Evolutionary conservation across 192 early-diverging fungal genomes (phyloP).

Genomic region (Tieghemiomyces parasiticus): DNA sequence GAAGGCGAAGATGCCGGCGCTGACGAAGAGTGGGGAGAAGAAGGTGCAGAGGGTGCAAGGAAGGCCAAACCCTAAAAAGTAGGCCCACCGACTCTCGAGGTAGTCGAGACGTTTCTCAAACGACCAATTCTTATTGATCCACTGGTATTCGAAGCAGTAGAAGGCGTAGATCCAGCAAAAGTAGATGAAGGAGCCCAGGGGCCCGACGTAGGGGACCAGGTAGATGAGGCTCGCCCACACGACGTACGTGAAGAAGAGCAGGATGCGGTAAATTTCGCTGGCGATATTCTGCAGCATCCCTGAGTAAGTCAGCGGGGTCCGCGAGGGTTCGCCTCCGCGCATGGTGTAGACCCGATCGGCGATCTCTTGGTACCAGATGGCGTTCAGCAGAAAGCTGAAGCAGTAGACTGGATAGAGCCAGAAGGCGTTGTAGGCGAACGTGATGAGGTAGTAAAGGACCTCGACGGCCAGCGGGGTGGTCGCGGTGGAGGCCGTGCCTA

Average conservation of each 20-base stretch:
- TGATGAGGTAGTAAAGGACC: conserved; percentile 12
- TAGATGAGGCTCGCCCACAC: conserved; percentile 17
- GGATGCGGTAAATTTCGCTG: conserved; percentile 26
- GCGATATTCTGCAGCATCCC: conserved; percentile 21
- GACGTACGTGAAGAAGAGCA: conserved; percentile 31
- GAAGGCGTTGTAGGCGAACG: conserved; percentile 23
- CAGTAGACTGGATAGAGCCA: conserved; percentile 41
- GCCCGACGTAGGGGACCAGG: conserved; percentile 25
- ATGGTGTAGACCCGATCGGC: conserved; percentile 31
- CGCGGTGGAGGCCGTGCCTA: no score
- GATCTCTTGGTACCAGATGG: conserved; percentile 40
- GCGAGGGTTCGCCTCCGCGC: conserved; percentile 22
- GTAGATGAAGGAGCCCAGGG: conserved; percentile 22
- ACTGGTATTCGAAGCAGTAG: conserved; percentile 41
- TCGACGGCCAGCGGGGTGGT: no score
- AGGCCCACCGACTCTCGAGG: conserved; percentile 40
- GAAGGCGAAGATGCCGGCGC: conserved; percentile 29
- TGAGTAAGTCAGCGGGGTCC: conserved; percentile 17
- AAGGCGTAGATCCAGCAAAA: conserved; percentile 30
- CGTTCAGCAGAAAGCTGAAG: conserved; percentile 31
- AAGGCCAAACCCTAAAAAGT: conserved; percentile 45
- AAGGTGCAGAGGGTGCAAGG: conserved; percentile 26
- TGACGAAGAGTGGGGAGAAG: conserved; percentile 30
- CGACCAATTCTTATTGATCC: conserved; percentile 32
- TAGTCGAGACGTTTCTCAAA: conserved; percentile 32